Evolutionary conservation across 2,329 filamentous ascomycete genomes (phyloP), one percentile per base, ranked within the genome.

Genomic region (Alternaria viburni): DNA sequence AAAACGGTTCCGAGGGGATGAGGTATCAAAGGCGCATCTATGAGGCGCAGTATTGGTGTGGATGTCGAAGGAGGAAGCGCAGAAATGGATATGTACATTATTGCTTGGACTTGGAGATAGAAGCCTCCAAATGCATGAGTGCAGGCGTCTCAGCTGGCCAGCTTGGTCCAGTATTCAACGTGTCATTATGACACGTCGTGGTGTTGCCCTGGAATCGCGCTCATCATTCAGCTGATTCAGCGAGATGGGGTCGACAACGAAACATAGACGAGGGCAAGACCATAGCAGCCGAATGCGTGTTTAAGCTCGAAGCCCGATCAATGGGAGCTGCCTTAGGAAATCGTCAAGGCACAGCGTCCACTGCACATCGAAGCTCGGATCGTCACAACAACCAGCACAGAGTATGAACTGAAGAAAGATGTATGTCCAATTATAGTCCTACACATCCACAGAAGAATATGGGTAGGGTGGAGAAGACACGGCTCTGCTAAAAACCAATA

Each of bases 401-500:
- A 36, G 9, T 52, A 11, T 28, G 9, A 36, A n/a, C 19, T 41
- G 28, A 32, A 3, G 4, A 41, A 41, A 5, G 45, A 81, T 84
- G 82, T 84, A 78, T 81, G 82, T 83, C 82, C 72, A 77, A 78
- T 80, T 74, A 77, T 82, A 84, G 82, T 84, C 82, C 82, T 81
- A 78, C 79, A 71, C 77, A 77, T 78, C 74, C 28, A 70, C 66
- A 68, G 68, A 66, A 64, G 70, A 74, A 74, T 79, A 79, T 76
- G 77, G 75, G 80, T 81, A 83, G 82, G 82, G 83, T 85, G 83
- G 83, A 84, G 81, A 80, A 82, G 83, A 84, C 83, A 82, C 79
- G 82, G 83, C 79, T 79, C 82, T 85, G 83, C 83, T 84, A 83
- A 83, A 82, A 83, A 80, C 82, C 79, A 77, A 71, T 77, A 79